These are phyloP conservation scores for Lactarius indigo DNA, from an alignment of 768 basidiomycete genomes.

Conservation along the genomic window DNA sequence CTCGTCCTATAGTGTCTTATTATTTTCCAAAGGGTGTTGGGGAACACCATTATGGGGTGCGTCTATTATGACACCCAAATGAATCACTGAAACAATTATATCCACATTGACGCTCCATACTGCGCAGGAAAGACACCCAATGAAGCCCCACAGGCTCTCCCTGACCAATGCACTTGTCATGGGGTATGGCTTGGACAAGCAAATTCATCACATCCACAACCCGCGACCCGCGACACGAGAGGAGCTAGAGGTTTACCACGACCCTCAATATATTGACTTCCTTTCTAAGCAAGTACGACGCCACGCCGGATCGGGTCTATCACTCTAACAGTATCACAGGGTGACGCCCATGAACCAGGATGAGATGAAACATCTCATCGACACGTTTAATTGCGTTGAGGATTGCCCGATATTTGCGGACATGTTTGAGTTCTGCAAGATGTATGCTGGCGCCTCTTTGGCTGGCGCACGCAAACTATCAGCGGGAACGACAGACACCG, in stretches of 20 bases:
- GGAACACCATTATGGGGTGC: constrained; percentile 92
- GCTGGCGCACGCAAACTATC: constrained; percentile 88
- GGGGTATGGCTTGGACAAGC: constrained; percentile 94
- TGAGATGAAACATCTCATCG: constrained; percentile 73
- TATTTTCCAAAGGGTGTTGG: constrained; percentile 95
- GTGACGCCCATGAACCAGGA: constrained; percentile 75
- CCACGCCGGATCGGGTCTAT: constrained; percentile 3
- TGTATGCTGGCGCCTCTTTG: constrained; percentile 91
- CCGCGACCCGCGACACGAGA: constrained; percentile 85
- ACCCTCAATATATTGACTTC: constrained; percentile 94
- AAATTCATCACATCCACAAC: constrained; percentile 88
- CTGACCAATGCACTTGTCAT: constrained; percentile 93
- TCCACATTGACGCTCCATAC: constrained; percentile 13
- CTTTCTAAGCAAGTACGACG: constrained; percentile 64
- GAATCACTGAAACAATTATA: background rate
- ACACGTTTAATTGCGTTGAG: constrained; percentile 91
- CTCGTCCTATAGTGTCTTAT: constrained; percentile 89
- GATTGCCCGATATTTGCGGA: constrained; percentile 97
- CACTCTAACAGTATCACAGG: constrained; percentile 38
- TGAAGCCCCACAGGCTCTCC: constrained; percentile 97
- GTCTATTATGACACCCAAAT: constrained; percentile 29
- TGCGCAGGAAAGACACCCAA: constrained; percentile 89
- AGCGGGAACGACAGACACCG: constrained; percentile 86
- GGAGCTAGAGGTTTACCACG: constrained; percentile 90
- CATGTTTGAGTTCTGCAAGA: constrained; percentile 89